Conservation (phyloP, 169 alveolate genomes). For the Cryptosporidium tyzzeri region DNA sequence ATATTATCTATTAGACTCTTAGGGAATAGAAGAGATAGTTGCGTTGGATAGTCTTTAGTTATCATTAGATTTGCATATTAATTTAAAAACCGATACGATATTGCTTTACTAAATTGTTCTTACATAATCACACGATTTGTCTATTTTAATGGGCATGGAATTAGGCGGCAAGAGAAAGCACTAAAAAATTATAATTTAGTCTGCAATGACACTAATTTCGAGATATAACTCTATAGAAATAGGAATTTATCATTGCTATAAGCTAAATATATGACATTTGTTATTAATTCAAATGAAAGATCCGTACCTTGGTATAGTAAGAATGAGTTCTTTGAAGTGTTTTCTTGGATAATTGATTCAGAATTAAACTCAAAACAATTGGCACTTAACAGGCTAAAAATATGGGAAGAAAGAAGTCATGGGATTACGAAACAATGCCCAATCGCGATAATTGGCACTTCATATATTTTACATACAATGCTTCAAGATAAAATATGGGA, state of each 20-base stretch:
- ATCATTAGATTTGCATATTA: conserved; percentile 34
- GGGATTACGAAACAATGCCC: conserved; percentile 66
- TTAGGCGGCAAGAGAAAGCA: conserved; percentile 22
- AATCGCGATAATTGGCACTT: conserved; percentile 50
- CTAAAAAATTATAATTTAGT: background rate
- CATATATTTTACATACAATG: conserved; percentile 48
- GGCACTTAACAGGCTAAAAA: conserved; percentile 45
- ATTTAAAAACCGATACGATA: background rate
- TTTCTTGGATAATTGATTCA: conserved; percentile 31
- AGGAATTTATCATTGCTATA: background rate
- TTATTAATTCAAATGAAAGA: background rate
- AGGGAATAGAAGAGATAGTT: conserved; percentile 38
- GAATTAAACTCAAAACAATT: conserved; percentile 28
- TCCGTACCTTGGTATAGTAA: conserved; percentile 63
- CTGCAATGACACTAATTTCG: background rate
- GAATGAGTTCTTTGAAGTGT: conserved; percentile 60
- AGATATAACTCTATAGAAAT: background rate
- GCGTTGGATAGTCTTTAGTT: conserved; percentile 17
- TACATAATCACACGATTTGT: background rate
- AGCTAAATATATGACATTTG: conserved; percentile 21
- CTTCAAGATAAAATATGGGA: conserved; percentile 57
- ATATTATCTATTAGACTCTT: background rate
- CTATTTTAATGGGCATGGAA: conserved; percentile 11
- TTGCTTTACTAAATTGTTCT: background rate
- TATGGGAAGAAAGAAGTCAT: conserved; percentile 57